Conservation (phyloP, 1,139 yeast genomes). For the Magnusiomyces clavatus region DNA sequence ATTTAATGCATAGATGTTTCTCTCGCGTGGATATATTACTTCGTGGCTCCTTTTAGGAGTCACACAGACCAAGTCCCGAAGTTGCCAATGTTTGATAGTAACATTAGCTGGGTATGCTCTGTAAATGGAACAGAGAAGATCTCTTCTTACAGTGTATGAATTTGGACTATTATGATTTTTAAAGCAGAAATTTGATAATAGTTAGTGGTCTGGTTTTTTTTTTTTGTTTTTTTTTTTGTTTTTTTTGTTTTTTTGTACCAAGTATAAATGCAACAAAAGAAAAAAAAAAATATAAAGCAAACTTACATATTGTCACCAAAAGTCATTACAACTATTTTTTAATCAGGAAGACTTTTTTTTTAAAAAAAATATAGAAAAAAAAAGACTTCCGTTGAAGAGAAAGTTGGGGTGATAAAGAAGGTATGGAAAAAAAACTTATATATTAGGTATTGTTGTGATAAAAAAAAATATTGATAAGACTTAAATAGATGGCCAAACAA, state of each 20-base stretch:
- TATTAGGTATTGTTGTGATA: background rate
- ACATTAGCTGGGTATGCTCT: constrained; percentile 19
- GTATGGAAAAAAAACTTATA: background rate
- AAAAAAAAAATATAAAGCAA: too few relatives aligned
- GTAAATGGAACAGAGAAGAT: constrained; percentile 19
- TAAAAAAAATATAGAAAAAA: background rate
- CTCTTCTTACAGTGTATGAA: constrained; percentile 11
- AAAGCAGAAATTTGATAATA: too few relatives aligned
- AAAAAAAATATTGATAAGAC: background rate
- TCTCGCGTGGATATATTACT: constrained; percentile 45
- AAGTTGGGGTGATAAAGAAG: background rate
- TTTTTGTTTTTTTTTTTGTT: too few relatives aligned
- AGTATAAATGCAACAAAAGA: too few relatives aligned
- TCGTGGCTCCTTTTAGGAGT: constrained; percentile 34
- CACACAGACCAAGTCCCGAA: constrained; percentile 61
- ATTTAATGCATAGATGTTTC: constrained; percentile 39
- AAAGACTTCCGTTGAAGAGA: background rate
- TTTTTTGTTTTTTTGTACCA: too few relatives aligned
- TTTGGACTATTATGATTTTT: background rate
- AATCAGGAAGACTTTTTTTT: background rate
- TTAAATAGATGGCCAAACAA: too few relatives aligned
- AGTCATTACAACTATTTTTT: too few relatives aligned
- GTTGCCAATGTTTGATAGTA: constrained; percentile 63
- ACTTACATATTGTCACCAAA: too few relatives aligned
- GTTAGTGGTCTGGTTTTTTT: too few relatives aligned